These are phyloP conservation scores for Fusarium tupiense DNA, from an alignment of 2,329 filamentous ascomycete species.

Conservation along the genomic window DNA sequence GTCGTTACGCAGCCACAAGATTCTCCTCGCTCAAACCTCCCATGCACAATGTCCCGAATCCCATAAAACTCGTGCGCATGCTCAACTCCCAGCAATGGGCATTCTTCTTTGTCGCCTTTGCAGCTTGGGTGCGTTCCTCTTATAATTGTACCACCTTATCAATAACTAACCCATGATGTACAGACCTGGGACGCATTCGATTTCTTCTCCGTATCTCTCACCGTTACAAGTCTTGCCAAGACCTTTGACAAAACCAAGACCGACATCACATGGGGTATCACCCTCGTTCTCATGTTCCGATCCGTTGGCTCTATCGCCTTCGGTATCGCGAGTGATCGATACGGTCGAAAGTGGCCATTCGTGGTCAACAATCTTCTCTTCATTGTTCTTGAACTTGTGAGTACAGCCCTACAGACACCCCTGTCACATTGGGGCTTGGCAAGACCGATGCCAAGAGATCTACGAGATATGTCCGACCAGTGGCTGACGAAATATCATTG, in stretches of 20 bases:
- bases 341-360: constrained; percentile 76
- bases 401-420: constrained; percentile 29
- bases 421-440: constrained; percentile 2
- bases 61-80: constrained; percentile 59
- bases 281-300: constrained; percentile 69
- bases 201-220: constrained; percentile 72
- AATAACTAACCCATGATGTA: not conserved
- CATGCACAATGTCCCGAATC: constrained; percentile 64
- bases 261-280: constrained; percentile 73
- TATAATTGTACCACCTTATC: too few species aligned
- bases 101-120: constrained; percentile 65
- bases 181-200: constrained; percentile 73
- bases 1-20: constrained; percentile 61
- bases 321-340: constrained; percentile 65
- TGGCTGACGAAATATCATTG: constrained; percentile 11
- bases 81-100: constrained; percentile 62
- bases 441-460: not conserved
- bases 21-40: constrained; percentile 66
- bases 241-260: constrained; percentile 63
- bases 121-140: constrained; percentile 61
- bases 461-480: not conserved
- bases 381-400: constrained; percentile 75
- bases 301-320: constrained; percentile 65
- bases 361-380: constrained; percentile 79
- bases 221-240: constrained; percentile 62